Evolutionary conservation across 345 rosid species (phyloP), one percentile per base, ranked within the genome.

Genomic region (Heritiera fomes): DNA sequence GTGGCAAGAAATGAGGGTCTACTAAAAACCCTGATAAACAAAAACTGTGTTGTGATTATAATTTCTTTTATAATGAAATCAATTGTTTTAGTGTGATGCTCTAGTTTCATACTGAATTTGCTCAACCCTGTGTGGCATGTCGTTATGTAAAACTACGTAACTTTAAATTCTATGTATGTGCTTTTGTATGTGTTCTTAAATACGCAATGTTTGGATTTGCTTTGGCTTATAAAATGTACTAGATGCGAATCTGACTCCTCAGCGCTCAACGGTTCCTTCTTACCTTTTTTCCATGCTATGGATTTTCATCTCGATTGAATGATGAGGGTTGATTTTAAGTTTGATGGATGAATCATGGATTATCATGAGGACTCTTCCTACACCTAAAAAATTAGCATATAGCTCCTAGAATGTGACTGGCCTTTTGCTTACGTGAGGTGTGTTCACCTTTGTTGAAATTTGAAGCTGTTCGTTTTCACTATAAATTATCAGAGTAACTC

Each of bases 1-100:
- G 98, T 28, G 95, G 98, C 71, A 95, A 95, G 93, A 95, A 95
- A 86, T 93, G 86, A 93, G 79, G 73, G 62, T 69, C 68, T 71
- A 10, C 28, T 23, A 23, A n/a, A 65, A 55, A 0, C n/a, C 8
- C n/a, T 10, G 6, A 4, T 34, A 20, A 53, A 32, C 47, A 7
- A 38, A 15, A 62, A 8, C 2, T 50, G 79, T 76, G 4, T 64
- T 62, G 23, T 34, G 79, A 64, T 52, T 64, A 2, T 10, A 5
- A 47, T 8, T 62, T 75, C 13, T 18, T 49, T 76, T 64, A 76
- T 50, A 62, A 11, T 63, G 65, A 41, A 5, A 45, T 75, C 77
- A 1, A 7, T 38, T 76, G 38, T 23, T 17, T 17, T n/a, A 11
- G 18, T 46, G 13, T 64, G 61, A 58, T 50, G 50, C 9, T 76